Evolutionary conservation across 2,329 filamentous ascomycete species (phyloP).

Genomic region (Aspergillus sp.): DNA sequence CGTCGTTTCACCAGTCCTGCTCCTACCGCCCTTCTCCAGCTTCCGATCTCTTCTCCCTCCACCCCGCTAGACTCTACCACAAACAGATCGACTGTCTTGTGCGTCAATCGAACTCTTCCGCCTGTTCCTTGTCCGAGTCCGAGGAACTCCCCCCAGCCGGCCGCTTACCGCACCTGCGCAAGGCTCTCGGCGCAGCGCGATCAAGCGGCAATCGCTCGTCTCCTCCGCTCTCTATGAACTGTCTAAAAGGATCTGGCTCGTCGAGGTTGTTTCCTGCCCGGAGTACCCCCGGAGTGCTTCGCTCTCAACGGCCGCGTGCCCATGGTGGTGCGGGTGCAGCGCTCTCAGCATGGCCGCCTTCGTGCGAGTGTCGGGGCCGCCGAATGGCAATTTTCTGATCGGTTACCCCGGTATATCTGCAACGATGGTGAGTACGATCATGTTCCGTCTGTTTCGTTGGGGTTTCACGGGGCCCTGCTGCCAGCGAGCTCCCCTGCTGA

Average conservation of each 20-base stretch:
- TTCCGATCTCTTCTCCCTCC: too few relatives aligned
- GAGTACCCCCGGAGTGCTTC: slow-evolving; percentile 24
- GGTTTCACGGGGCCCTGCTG: background rate
- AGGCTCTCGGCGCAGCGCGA: slow-evolving; percentile 14
- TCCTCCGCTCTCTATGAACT: slow-evolving; percentile 27
- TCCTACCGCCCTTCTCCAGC: too few relatives aligned
- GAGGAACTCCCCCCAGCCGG: background rate
- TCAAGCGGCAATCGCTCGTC: slow-evolving; percentile 6
- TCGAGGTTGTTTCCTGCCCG: slow-evolving; percentile 28
- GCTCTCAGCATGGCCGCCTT: slow-evolving; percentile 66
- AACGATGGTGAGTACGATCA: slow-evolving; percentile 72
- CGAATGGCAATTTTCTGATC: slow-evolving; percentile 94
- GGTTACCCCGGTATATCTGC: slow-evolving; percentile 98
- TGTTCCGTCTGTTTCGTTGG: background rate
- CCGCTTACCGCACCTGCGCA: slow-evolving; percentile 16
- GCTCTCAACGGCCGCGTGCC: slow-evolving; percentile 30
- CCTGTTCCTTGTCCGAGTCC: background rate
- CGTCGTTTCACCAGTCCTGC: too few relatives aligned
- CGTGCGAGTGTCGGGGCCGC: slow-evolving; percentile 94
- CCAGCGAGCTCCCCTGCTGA: slow-evolving; percentile 9
- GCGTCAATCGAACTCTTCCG: background rate
- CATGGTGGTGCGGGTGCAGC: slow-evolving; percentile 41
- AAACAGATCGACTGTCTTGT: too few relatives aligned
- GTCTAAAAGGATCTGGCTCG: slow-evolving; percentile 19
- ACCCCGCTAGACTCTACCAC: too few relatives aligned